Percentiles rank a stretch among this genome's conserved stretches.
Conservation (phyloP, 768 basidiomycete species). For the Pilatotrama ljubarskyi region DNA sequence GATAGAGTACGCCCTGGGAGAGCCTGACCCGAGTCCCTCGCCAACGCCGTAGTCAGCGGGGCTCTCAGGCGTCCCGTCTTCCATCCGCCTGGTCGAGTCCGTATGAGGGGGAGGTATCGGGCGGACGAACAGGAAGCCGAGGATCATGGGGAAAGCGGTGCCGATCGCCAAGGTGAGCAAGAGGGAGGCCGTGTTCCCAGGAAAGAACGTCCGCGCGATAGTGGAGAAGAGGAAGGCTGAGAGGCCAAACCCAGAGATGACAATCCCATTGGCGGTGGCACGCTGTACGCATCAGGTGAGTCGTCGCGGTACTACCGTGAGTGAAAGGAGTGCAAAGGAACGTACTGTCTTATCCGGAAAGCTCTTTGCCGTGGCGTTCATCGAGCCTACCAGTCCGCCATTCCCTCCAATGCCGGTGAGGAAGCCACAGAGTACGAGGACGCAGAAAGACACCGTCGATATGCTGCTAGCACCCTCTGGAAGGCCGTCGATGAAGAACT, state of each 20-base stretch:
- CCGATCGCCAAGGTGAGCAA: slow-evolving; percentile 75
- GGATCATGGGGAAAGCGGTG: slow-evolving; percentile 74
- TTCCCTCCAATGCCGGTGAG: slow-evolving; percentile 80
- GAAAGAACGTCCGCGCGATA: slow-evolving; percentile 67
- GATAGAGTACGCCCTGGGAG: slow-evolving; percentile 26
- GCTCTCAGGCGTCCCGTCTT: slow-evolving; percentile 22
- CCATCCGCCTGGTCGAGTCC: slow-evolving; percentile 25
- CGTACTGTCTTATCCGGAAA: slow-evolving; percentile 72
- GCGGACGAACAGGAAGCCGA: slow-evolving; percentile 76
- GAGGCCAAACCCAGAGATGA: slow-evolving; percentile 86
- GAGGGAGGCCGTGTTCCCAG: slow-evolving; percentile 78
- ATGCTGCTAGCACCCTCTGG: slow-evolving; percentile 29
- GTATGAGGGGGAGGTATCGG: slow-evolving; percentile 58
- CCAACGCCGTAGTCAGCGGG: slow-evolving; percentile 24
- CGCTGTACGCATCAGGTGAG: slow-evolving; percentile 43
- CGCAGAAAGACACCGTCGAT: slow-evolving; percentile 42
- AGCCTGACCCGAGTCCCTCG: slow-evolving; percentile 16
- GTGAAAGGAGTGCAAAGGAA: slow-evolving; percentile 8
- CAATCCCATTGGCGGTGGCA: slow-evolving; percentile 73
- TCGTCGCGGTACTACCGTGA: not conserved
- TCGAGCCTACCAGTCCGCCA: slow-evolving; percentile 63
- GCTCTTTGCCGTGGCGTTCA: slow-evolving; percentile 83
- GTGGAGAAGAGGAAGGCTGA: slow-evolving; percentile 90
- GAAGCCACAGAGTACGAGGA: slow-evolving; percentile 64
- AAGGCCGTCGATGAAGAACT: slow-evolving; percentile 59